phyloP scores from a whole-genome alignment of 495 filamentous ascomycete species.

The Peziza echinospora region DNA sequence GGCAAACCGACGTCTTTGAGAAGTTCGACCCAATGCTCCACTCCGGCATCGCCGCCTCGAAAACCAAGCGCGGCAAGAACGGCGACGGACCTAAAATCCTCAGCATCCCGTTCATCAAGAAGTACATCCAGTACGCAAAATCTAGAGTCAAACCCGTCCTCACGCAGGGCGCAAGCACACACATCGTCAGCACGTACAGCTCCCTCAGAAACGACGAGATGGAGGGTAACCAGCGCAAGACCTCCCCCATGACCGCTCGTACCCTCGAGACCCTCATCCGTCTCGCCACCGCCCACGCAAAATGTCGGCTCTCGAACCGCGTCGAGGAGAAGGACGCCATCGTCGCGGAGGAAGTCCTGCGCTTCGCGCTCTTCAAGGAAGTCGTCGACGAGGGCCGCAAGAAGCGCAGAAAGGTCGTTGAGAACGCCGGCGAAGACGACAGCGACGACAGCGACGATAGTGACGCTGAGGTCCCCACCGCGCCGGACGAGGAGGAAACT shows the following conservation, averaged over 20 bases:
- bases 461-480: conserved; percentile 12
- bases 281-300: conserved; percentile 89
- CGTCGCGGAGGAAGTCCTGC: conserved; percentile 70
- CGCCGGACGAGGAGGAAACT: conserved; percentile 8
- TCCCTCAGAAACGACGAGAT: conserved; percentile 90
- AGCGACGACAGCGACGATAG: conserved; percentile 25
- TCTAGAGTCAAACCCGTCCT: conserved; percentile 72
- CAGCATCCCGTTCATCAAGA: conserved; percentile 97
- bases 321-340: conserved; percentile 83
- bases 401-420: conserved; percentile 29
- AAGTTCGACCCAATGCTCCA: conserved; percentile 95
- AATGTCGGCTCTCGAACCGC: conserved; percentile 72
- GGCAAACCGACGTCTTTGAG: conserved; percentile 77
- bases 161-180: conserved; percentile 79
- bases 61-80: conserved; percentile 45
- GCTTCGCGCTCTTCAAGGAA: conserved; percentile 97
- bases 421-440: conserved; percentile 22
- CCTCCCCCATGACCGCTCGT: conserved; percentile 87
- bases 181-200: conserved; percentile 83
- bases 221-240: conserved; percentile 79
- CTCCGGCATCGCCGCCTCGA: conserved; percentile 61
- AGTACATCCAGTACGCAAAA: conserved; percentile 98
- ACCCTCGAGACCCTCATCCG: conserved; percentile 94
- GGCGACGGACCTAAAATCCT: conserved; percentile 46
- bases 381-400: conserved; percentile 72